These are phyloP conservation scores for Penicillium steckii DNA, from an alignment of 495 filamentous ascomycete genomes.

Conservation along the genomic window DNA sequence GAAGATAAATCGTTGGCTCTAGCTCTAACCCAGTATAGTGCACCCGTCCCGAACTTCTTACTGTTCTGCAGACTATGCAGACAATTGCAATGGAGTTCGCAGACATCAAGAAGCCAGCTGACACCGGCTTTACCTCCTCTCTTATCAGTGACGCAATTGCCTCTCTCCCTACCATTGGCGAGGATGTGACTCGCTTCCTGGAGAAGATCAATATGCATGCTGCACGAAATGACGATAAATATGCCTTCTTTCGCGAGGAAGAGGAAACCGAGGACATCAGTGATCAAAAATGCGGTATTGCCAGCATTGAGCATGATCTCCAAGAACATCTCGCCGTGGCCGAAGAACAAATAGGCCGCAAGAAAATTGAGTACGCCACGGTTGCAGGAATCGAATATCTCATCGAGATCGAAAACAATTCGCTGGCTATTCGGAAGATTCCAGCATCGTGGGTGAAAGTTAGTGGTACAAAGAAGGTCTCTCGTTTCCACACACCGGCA, in stretches of 20 bases:
- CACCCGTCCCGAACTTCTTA: conserved; percentile 84
- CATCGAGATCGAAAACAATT: conserved; percentile 81
- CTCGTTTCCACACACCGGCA: conserved; percentile 91
- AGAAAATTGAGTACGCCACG: conserved; percentile 70
- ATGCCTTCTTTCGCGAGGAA: conserved; percentile 84
- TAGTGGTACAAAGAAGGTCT: conserved; percentile 88
- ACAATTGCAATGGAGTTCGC: conserved; percentile 73
- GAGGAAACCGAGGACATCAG: conserved; percentile 83
- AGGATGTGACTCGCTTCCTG: conserved; percentile 68
- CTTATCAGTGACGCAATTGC: conserved; percentile 72
- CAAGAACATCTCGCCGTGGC: conserved; percentile 70
- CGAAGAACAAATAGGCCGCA: conserved; percentile 66
- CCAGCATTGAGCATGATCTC: conserved; percentile 82
- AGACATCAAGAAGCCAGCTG: conserved; percentile 58
- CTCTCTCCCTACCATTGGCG: conserved; percentile 71
- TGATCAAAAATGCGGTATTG: conserved; percentile 89
- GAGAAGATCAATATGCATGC: conserved; percentile 85
- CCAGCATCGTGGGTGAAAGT: conserved; percentile 94
- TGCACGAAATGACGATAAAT: conserved; percentile 86
- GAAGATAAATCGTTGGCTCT: neutral
- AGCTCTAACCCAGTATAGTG: conserved; percentile 52
- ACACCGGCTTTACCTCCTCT: conserved; percentile 71
- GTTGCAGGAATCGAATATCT: conserved; percentile 92
- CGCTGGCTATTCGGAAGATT: conserved; percentile 69
- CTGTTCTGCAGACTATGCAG: conserved; percentile 81